phyloP scores from a whole-genome alignment of 306 rosid genomes.

The Delonix regia region DNA sequence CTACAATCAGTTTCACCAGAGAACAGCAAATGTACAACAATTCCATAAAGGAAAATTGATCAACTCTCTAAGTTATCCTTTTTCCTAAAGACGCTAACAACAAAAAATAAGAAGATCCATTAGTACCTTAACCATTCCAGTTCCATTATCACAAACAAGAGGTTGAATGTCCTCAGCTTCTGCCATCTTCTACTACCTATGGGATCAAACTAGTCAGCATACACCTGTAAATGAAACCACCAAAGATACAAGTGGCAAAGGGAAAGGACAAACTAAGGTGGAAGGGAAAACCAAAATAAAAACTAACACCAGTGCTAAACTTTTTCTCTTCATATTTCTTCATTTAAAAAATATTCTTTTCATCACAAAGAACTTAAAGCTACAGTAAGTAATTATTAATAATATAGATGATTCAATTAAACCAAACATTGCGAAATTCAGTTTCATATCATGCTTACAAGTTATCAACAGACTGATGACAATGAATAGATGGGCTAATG shows the following conservation, averaged over 20 bases:
- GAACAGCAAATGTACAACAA: constrained; percentile 12
- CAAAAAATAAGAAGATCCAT: neutral
- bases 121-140: constrained; percentile 99
- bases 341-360: neutral
- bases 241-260: neutral
- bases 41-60: constrained; percentile 10
- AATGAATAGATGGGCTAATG: neutral
- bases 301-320: neutral
- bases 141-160: constrained; percentile 99
- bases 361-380: neutral
- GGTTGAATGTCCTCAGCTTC: constrained; percentile 97
- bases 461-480: neutral
- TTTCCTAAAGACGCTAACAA: neutral
- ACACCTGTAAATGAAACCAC: constrained; percentile 11
- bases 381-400: neutral
- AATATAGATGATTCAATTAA: neutral
- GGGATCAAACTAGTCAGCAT: constrained; percentile 25
- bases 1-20: constrained; percentile 21
- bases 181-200: constrained; percentile 79
- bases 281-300: neutral
- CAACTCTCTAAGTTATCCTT: neutral
- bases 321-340: neutral
- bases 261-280: neutral
- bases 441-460: neutral
- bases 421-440: neutral